Evolutionary conservation across 2,329 filamentous ascomycete genomes (phyloP).

Genomic region (Cladorrhinum sp.): DNA sequence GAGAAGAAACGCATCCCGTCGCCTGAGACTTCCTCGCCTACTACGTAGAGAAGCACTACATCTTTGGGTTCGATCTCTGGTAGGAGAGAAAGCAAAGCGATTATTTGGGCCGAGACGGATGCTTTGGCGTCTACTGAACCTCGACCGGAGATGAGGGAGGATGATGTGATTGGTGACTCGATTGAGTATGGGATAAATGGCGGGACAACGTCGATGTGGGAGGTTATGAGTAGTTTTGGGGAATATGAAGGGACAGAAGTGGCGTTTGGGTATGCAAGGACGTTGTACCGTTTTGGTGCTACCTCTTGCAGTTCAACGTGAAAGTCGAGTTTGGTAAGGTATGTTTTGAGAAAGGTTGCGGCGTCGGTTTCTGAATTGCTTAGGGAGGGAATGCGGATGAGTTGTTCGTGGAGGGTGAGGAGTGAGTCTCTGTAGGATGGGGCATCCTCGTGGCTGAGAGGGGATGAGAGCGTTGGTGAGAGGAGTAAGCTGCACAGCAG

Average conservation of each 20-base stretch:
- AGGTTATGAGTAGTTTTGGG: conserved; percentile 64
- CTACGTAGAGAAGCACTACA: conserved; percentile 60
- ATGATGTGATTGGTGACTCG: conserved; percentile 32
- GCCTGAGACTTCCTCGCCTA: conserved; percentile 79
- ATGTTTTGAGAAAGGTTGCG: conserved; percentile 64
- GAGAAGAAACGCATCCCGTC: conserved; percentile 71
- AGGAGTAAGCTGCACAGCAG: conserved; percentile 16
- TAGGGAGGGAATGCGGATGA: conserved; percentile 73
- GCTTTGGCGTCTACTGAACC: conserved; percentile 72
- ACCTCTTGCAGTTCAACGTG: conserved; percentile 43
- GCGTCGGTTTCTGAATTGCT: conserved; percentile 66
- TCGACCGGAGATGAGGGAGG: conserved; percentile 64
- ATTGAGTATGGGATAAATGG: conserved; percentile 69
- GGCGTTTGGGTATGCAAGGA: conserved; percentile 66
- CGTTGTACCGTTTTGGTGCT: conserved; percentile 61
- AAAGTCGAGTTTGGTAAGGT: conserved; percentile 54
- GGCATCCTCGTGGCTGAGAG: conserved; percentile 11
- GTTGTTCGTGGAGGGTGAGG: conserved; percentile 68
- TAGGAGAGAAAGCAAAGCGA: conserved; percentile 59
- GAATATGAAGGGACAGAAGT: conserved; percentile 46
- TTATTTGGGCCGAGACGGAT: conserved; percentile 70
- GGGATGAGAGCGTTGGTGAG: not conserved
- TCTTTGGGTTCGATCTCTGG: conserved; percentile 32
- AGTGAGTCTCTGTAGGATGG: conserved; percentile 50
- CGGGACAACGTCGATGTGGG: conserved; percentile 79